Conservation (phyloP, 2,329 filamentous ascomycete genomes). For the Dryadomyces sulphureus region DNA sequence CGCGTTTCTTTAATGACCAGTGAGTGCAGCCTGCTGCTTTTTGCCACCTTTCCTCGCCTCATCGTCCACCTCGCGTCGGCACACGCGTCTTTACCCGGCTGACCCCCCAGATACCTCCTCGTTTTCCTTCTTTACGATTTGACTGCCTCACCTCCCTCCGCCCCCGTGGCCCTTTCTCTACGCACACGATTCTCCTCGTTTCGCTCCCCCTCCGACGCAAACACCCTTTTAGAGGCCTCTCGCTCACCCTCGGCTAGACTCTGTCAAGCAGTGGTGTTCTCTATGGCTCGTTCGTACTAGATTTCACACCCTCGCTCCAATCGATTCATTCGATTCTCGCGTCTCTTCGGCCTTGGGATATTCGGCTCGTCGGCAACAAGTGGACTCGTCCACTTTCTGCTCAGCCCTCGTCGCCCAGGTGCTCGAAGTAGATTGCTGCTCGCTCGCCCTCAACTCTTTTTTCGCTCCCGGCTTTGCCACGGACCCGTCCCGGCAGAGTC, state of each 20-base stretch:
- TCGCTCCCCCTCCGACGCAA: neutral
- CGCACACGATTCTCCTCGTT: neutral
- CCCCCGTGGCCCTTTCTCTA: neutral
- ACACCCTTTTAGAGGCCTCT: neutral
- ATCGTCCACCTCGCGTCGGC: neutral
- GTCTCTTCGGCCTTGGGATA: conserved; percentile 25
- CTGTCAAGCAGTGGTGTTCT: conserved; percentile 14
- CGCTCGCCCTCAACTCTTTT: conserved; percentile 12
- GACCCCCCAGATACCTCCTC: neutral
- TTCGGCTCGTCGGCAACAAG: conserved; percentile 14
- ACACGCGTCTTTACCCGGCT: neutral
- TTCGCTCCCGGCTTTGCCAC: conserved; percentile 2
- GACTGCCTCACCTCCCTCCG: neutral
- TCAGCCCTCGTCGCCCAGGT: conserved; percentile 18
- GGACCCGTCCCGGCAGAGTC: conserved; percentile 3
- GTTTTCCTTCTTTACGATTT: neutral
- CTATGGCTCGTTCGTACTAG: conserved; percentile 18
- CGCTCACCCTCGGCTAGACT: conserved; percentile 14
- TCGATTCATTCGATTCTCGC: conserved; percentile 7
- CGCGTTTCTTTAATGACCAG: neutral
- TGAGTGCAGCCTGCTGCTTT: neutral
- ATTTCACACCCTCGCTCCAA: conserved; percentile 3
- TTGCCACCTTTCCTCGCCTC: neutral
- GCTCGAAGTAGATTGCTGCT: conserved; percentile 24
- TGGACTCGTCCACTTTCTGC: conserved; percentile 13